A percentile compares a stretch with the other conserved stretches of the same genome.
Conservation (phyloP, 2,329 filamentous ascomycete species). For the Blumeria hordei region DNA sequence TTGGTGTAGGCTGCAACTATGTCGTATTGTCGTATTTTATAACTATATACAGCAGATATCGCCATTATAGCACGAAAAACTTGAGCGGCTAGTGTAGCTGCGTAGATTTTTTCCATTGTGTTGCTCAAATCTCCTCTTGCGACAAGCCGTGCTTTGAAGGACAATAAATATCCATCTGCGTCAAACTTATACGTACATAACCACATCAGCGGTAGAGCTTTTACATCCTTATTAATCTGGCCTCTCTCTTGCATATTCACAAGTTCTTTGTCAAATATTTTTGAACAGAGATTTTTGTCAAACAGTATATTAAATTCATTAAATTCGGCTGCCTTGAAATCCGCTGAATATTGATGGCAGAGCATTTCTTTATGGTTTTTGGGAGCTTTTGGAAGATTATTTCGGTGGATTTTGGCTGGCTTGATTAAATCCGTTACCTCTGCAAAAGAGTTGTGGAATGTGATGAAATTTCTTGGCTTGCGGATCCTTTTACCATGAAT, state of each 20-base stretch:
- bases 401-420: neutral
- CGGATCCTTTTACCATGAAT: neutral
- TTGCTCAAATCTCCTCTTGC: constrained; percentile 8
- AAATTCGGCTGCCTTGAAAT: neutral
- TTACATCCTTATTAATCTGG: neutral
- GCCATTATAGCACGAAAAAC: neutral
- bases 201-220: constrained; percentile 4
- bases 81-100: neutral
- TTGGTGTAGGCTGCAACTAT: neutral
- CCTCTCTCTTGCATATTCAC: neutral
- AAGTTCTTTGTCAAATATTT: neutral
- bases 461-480: neutral
- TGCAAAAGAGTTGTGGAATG: neutral
- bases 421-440: neutral
- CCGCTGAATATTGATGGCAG: neutral
- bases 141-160: constrained; percentile 8
- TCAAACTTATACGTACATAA: constrained; percentile 13
- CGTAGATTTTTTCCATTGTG: constrained; percentile 1
- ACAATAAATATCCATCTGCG: constrained; percentile 7
- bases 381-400: neutral
- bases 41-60: neutral
- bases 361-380: neutral
- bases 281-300: neutral
- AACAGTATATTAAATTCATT: neutral
- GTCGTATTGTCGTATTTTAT: neutral